Evolutionary conservation across 768 basidiomycete species (phyloP).

Genomic region (Lactifluus hygrophoroides): DNA sequence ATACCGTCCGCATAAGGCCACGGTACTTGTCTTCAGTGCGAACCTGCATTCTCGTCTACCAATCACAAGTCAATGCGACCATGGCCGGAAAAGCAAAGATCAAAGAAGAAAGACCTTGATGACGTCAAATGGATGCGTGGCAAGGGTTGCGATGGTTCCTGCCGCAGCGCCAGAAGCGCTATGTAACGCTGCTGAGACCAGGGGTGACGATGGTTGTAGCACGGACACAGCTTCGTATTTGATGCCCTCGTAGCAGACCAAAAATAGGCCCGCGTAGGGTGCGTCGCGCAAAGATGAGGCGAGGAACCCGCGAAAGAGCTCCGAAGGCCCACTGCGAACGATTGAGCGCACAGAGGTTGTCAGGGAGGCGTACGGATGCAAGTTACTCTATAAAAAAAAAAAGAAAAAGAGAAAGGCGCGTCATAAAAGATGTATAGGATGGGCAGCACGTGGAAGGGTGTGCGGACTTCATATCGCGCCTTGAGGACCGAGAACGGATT

Average conservation of each 20-base stretch:
- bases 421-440: neutral
- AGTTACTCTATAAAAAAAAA: slow-evolving; percentile 50
- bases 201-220: slow-evolving; percentile 34
- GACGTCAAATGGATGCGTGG: slow-evolving; percentile 90
- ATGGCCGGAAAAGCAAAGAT: neutral
- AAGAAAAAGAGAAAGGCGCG: neutral
- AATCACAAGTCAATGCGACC: neutral
- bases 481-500: slow-evolving; percentile 91
- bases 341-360: slow-evolving; percentile 50
- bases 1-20: slow-evolving; percentile 54
- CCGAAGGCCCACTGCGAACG: slow-evolving; percentile 63
- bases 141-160: slow-evolving; percentile 74
- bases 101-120: slow-evolving; percentile 58
- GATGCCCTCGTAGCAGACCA: slow-evolving; percentile 80
- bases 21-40: slow-evolving; percentile 70
- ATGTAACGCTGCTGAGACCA: slow-evolving; percentile 47
- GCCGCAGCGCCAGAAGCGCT: slow-evolving; percentile 67
- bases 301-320: slow-evolving; percentile 76
- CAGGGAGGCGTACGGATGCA: slow-evolving; percentile 62
- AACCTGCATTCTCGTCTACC: slow-evolving; percentile 86
- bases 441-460: neutral
- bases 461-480: slow-evolving; percentile 77
- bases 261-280: slow-evolving; percentile 86
- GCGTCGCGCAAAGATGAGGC: slow-evolving; percentile 91
- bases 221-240: slow-evolving; percentile 63